Percentiles rank a stretch among this genome's conserved stretches.
Evolutionary conservation across 768 basidiomycete genomes (phyloP).

Genomic region (Rhodotorula paludigena): DNA sequence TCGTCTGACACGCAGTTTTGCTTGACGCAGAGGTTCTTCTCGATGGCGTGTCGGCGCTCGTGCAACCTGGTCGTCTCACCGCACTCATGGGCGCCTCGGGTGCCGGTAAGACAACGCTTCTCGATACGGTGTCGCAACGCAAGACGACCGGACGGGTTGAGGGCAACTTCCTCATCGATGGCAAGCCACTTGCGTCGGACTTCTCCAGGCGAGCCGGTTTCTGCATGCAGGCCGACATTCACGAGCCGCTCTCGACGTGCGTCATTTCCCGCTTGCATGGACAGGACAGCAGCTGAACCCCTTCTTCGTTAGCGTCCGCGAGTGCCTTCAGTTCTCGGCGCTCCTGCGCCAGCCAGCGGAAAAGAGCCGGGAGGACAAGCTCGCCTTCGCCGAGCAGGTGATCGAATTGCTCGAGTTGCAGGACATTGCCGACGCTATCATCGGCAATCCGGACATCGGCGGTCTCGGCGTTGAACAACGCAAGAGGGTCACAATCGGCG

Average conservation of each 20-base stretch:
- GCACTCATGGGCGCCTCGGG: slow-evolving; percentile 52
- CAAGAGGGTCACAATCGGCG: slow-evolving; percentile 68
- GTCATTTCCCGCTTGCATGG: background rate
- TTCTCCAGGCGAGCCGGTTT: slow-evolving; percentile 50
- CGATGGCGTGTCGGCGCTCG: slow-evolving; percentile 46
- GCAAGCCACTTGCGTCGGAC: slow-evolving; percentile 45
- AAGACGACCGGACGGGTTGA: slow-evolving; percentile 50
- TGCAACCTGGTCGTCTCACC: slow-evolving; percentile 49
- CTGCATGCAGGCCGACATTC: slow-evolving; percentile 45
- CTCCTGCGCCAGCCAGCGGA: slow-evolving; percentile 48
- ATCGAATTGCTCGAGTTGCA: slow-evolving; percentile 50
- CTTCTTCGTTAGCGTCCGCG: slow-evolving; percentile 3
- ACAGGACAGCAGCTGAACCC: background rate
- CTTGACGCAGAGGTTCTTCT: slow-evolving; percentile 15
- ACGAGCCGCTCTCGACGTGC: slow-evolving; percentile 7
- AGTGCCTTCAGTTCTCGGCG: slow-evolving; percentile 46
- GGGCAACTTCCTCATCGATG: slow-evolving; percentile 50
- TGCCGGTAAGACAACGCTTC: slow-evolving; percentile 48
- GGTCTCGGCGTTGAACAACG: slow-evolving; percentile 49
- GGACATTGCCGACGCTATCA: slow-evolving; percentile 50
- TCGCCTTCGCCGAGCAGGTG: slow-evolving; percentile 49
- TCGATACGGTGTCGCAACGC: slow-evolving; percentile 25
- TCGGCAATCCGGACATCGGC: slow-evolving; percentile 48
- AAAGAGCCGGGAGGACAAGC: slow-evolving; percentile 47
- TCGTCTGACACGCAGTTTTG: no score